Percentiles rank a stretch among this genome's conserved stretches.
Conservation (phyloP, 208 protist species). For the Leishmania mexicana region DNA sequence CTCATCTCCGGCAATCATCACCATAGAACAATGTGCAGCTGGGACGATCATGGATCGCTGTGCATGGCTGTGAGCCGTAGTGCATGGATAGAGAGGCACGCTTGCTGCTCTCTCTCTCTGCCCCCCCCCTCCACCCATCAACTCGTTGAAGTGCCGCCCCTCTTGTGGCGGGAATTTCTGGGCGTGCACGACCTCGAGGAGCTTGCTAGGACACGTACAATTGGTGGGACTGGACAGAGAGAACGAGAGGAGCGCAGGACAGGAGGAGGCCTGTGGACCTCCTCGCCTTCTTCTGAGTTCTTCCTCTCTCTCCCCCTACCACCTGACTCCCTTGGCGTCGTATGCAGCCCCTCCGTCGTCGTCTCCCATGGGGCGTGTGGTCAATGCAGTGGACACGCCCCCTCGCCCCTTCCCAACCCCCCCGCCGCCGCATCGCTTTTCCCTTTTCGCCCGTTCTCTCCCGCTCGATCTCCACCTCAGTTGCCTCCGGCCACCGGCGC, state of each 20-base stretch:
- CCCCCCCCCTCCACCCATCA: not conserved
- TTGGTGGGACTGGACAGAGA: not conserved
- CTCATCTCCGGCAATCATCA: too few relatives aligned
- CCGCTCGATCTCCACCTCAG: not conserved
- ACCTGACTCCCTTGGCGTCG: not conserved
- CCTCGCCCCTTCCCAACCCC: not conserved
- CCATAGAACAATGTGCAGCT: not conserved
- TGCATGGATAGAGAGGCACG: not conserved
- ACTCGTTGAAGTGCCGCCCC: not conserved
- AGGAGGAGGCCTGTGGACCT: not conserved
- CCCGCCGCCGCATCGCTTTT: not conserved
- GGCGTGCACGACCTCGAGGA: not conserved
- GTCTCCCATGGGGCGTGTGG: not conserved
- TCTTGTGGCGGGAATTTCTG: not conserved
- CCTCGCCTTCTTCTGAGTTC: not conserved
- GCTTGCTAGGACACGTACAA: not conserved
- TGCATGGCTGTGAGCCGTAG: not conserved
- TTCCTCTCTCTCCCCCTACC: not conserved
- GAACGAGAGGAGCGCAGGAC: not conserved
- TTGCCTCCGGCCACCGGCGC: not conserved
- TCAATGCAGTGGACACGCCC: not conserved
- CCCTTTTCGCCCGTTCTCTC: not conserved
- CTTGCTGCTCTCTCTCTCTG: not conserved
- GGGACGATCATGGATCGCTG: not conserved
- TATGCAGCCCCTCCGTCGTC: not conserved